Evolutionary conservation across 495 filamentous ascomycete species (phyloP), one percentile per base, ranked within the genome.

Genomic region (Talaromyces trachyspermus): DNA sequence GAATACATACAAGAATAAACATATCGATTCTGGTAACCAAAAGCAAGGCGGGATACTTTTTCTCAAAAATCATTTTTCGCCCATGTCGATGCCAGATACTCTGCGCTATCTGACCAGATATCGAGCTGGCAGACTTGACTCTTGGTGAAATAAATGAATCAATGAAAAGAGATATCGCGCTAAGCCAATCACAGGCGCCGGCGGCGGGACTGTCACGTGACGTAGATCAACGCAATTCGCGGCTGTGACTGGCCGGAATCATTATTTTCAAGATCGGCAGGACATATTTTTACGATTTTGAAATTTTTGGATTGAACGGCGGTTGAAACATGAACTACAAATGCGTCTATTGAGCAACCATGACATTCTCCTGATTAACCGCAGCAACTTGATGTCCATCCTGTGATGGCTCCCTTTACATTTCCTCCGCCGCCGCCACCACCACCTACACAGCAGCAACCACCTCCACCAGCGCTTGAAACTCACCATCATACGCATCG

Each of bases 1-100:
- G 11, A 39, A 40, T 2, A 66, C 70, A 22, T 58, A 78, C 77
- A 38, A 80, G 68, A 49, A 81, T 79, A 56, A 82, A 82, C 77
- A 81, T 78, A 46, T 19, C 60, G 46, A 26, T 24, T 22, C 9
- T 42, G 39, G 26, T 26, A 26, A 41, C n/a, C 27, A 12, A 7
- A 12, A 30, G 22, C 22, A 23, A 23, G 24, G 18, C 19, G 23
- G 12, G 24, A 24, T 5, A 26, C 17, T 14, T 38, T 38, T 15
- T 11, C 4, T 42, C 7, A 11, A 42, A 42, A 10, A 17, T 42
- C 39, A 42, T 42, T 42, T 42, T 26, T 23, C 23, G 15, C 20
- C 39, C 39, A 26, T 42, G 39, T 23, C 39, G 14, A 38, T 38
- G 35, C 7, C 39, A 12, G 22, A 4, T 8, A 19, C 11, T n/a